Evolutionary conservation across 2,329 filamentous ascomycete species (phyloP).

Genomic region (Alternaria consortialis): DNA sequence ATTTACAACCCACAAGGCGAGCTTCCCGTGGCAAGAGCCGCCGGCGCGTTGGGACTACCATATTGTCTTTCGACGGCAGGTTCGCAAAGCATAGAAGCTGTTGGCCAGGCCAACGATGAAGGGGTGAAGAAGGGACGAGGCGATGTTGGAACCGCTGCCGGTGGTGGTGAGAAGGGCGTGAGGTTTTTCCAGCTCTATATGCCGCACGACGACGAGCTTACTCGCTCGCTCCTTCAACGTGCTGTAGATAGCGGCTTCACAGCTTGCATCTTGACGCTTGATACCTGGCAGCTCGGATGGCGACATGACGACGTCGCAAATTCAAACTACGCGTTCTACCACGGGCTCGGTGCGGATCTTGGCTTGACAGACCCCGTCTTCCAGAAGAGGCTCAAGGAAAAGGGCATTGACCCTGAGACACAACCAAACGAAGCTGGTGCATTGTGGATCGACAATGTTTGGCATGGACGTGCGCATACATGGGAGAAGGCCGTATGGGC

Average conservation of each 20-base stretch:
- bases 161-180: slow-evolving; percentile 34
- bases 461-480: slow-evolving; percentile 69
- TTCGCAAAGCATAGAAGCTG: slow-evolving; percentile 65
- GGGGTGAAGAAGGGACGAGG: slow-evolving; percentile 18
- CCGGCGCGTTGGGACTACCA: slow-evolving; percentile 66
- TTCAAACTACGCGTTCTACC: slow-evolving; percentile 71
- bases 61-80: slow-evolving; percentile 69
- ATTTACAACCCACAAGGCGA: slow-evolving; percentile 70
- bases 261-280: slow-evolving; percentile 67
- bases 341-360: slow-evolving; percentile 66
- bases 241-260: slow-evolving; percentile 65
- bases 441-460: slow-evolving; percentile 71
- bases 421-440: slow-evolving; percentile 64
- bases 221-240: slow-evolving; percentile 64
- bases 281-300: slow-evolving; percentile 72
- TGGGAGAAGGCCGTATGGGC: slow-evolving; percentile 75
- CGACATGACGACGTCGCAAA: slow-evolving; percentile 65
- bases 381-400: slow-evolving; percentile 60
- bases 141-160: slow-evolving; percentile 9
- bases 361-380: slow-evolving; percentile 69
- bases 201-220: slow-evolving; percentile 69
- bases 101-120: slow-evolving; percentile 64
- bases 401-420: slow-evolving; percentile 62
- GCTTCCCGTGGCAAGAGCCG: slow-evolving; percentile 67
- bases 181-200: slow-evolving; percentile 72